These are phyloP conservation scores for Ceratocystis variospora DNA, from an alignment of 2,329 filamentous ascomycete genomes.

Conservation along the genomic window DNA sequence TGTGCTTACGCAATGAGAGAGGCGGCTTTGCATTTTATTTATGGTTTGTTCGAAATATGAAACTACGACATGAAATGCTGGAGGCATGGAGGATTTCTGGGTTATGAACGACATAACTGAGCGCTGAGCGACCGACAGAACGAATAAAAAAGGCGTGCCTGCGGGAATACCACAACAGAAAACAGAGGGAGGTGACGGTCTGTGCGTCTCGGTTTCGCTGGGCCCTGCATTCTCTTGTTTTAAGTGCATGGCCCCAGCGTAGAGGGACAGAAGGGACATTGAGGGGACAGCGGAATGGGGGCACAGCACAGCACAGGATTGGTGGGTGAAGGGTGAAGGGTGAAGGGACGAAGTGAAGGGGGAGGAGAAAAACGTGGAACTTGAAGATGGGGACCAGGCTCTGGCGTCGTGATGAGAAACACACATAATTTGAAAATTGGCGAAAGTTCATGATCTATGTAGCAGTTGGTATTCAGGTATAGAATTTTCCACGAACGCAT, in stretches of 20 bases:
- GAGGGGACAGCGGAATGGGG: background rate
- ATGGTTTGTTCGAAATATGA: no score
- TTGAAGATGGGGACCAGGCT: background rate
- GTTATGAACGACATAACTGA: no score
- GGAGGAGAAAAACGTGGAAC: background rate
- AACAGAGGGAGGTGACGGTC: background rate
- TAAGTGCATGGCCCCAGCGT: constrained; percentile 12
- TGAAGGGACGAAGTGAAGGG: background rate
- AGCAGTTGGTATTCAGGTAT: no score
- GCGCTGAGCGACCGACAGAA: no score
- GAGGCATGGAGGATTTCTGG: no score
- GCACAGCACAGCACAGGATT: background rate
- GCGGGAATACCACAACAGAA: background rate
- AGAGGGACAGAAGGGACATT: background rate
- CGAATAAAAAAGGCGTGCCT: no score
- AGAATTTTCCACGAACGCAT: no score
- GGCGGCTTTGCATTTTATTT: no score
- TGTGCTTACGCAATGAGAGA: no score
- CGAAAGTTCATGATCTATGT: no score
- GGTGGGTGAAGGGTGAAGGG: background rate
- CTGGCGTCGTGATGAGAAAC: background rate
- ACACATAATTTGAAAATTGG: no score
- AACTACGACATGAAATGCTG: no score
- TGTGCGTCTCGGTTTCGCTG: background rate
- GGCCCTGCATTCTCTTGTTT: constrained; percentile 8